Evolutionary conservation across 768 basidiomycete genomes (phyloP), one percentile per base, ranked within the genome.

Genomic region (Porpolomopsis calyptriformis): DNA sequence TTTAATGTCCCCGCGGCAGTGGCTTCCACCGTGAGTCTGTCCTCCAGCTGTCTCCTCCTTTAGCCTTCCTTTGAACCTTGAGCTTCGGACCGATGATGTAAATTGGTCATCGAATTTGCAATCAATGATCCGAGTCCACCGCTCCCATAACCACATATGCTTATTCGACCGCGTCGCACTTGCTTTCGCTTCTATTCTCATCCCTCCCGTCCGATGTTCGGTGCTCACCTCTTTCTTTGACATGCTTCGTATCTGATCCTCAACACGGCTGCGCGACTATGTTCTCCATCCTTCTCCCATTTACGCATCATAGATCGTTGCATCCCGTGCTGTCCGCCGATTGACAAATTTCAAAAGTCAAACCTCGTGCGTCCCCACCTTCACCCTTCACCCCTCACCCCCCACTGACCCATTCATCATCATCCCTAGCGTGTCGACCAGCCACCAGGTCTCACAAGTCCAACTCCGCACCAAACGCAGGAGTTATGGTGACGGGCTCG

Each of bases 1-100:
- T 76, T 74, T 38, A 84, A 84, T 52, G 80, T 84, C 35, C 82
- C 82, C 2, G 80, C 82, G 26, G 80, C 80, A 14, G 74, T 83
- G 49, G 72, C 76, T 3, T 78, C 77, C 18, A 80, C 78, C 4
- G 81, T 81, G 44, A 52, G 76, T 57, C 34, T 33, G 12, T 14
- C 27, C 22, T 22, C 19, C 3, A n/a, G n/a, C n/a, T n/a, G n/a
- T 33, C 43, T 27, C 67, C 71, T 2, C 67, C 62, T 48, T 67
- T 70, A 27, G 66, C 53, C 2, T 70, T 72, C 20, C 66, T 70
- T 27, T 61, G 71, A 33, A 49, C 71, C 43, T 64, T 61, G 25
- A 71, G 69, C 52, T 72, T 43, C 29, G 29, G 14, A 14, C 29
- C 29, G 29, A 7, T 14, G 29, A 31, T 7, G 29, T 31, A 31